phyloP scores from a whole-genome alignment of 1,284 basidiomycete genomes.

The Thecaphora thlaspeos region DNA sequence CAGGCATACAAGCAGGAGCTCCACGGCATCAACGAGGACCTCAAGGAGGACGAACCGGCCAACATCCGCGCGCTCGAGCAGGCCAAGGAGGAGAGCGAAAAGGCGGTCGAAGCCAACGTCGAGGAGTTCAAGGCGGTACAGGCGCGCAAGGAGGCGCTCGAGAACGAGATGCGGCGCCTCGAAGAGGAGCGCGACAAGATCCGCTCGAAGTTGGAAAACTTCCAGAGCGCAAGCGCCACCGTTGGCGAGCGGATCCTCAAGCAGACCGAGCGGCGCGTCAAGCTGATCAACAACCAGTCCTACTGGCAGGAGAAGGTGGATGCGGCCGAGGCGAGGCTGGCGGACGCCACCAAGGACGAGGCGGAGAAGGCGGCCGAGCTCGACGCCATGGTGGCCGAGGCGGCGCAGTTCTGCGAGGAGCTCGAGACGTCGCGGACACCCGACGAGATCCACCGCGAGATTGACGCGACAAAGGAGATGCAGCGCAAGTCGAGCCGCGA shows the following conservation, averaged over 20 bases:
- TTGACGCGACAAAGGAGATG: constrained; percentile 68
- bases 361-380: constrained; percentile 4
- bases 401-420: constrained; percentile 66
- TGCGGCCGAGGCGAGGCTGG: constrained; percentile 63
- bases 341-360: constrained; percentile 65
- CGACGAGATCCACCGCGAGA: constrained; percentile 65
- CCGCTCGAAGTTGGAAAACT: constrained; percentile 42
- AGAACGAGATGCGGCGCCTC: constrained; percentile 53
- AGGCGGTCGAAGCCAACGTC: constrained; percentile 33
- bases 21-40: constrained; percentile 64
- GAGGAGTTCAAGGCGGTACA: constrained; percentile 39
- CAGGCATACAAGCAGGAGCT: constrained; percentile 43
- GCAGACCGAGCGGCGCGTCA: constrained; percentile 17
- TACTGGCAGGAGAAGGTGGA: constrained; percentile 46
- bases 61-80: constrained; percentile 69
- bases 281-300: constrained; percentile 49
- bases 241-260: constrained; percentile 46
- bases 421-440: constrained; percentile 66
- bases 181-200: constrained; percentile 55
- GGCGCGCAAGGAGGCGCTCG: constrained; percentile 21
- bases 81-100: constrained; percentile 53
- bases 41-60: constrained; percentile 72
- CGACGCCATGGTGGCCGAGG: constrained; percentile 59
- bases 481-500: constrained; percentile 65
- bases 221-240: constrained; percentile 14